Evolutionary conservation across 805 yeast species (phyloP).

Genomic region (Saccharomycopsis malanga): DNA sequence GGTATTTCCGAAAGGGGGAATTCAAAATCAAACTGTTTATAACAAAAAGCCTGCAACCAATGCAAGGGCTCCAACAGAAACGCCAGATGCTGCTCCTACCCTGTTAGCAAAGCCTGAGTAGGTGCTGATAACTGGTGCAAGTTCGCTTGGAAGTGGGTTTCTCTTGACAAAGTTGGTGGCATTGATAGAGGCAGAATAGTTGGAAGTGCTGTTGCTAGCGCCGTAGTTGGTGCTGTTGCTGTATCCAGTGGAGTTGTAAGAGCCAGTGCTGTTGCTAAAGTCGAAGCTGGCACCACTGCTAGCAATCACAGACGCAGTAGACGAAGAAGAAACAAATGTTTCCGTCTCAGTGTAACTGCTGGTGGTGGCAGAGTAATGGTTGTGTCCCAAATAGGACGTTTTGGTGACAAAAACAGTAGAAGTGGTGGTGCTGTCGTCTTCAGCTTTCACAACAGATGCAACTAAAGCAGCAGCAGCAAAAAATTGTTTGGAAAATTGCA

Average conservation of each 20-base stretch:
- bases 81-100: slow-evolving; percentile 7
- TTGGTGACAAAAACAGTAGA: slow-evolving; percentile 13
- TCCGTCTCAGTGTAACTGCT: slow-evolving; percentile 1
- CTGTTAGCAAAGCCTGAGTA: slow-evolving; percentile 20
- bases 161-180: slow-evolving; percentile 9
- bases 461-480: slow-evolving; percentile 1
- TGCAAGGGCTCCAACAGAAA: slow-evolving; percentile 19
- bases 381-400: slow-evolving; percentile 14
- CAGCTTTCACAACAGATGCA: slow-evolving; percentile 4
- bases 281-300: slow-evolving; percentile 2
- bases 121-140: slow-evolving; percentile 20
- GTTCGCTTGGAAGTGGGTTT: slow-evolving; percentile 12
- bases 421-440: slow-evolving; percentile 12
- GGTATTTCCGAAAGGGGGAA: too few species aligned
- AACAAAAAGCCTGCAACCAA: slow-evolving; percentile 21
- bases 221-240: neutral
- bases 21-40: slow-evolving; percentile 1
- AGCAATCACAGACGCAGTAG: slow-evolving; percentile 6
- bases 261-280: slow-evolving; percentile 10
- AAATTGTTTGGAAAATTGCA: slow-evolving; percentile 17
- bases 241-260: neutral
- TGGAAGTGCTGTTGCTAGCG: neutral
- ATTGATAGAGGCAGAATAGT: slow-evolving; percentile 3
- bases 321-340: slow-evolving; percentile 1
- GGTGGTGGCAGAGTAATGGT: slow-evolving; percentile 12